A percentile compares a stretch with the other conserved stretches of the same genome.
Conservation (phyloP, 768 basidiomycete species). For the Pleurotus eryngii region DNA sequence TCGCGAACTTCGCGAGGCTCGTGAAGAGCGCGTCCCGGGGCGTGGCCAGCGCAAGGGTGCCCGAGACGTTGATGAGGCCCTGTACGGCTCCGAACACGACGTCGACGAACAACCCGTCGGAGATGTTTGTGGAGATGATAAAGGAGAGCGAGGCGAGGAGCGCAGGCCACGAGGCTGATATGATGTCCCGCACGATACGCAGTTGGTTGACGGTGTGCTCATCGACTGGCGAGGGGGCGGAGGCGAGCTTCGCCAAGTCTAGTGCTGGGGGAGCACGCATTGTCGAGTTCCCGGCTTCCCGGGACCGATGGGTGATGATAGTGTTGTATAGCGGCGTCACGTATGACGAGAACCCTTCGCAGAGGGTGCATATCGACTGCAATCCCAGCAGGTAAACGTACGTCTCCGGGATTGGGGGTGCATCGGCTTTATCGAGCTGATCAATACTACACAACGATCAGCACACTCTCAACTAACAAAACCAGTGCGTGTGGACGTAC, state of each 20-base stretch:
- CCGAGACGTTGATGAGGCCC: slow-evolving; percentile 82
- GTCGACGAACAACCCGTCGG: slow-evolving; percentile 88
- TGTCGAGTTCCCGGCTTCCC: slow-evolving; percentile 57
- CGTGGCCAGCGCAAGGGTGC: slow-evolving; percentile 81
- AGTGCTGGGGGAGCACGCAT: slow-evolving; percentile 73
- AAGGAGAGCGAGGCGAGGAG: slow-evolving; percentile 88
- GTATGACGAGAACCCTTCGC: slow-evolving; percentile 79
- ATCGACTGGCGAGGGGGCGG: slow-evolving; percentile 45
- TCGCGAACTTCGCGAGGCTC: slow-evolving; percentile 84
- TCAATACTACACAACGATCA: slow-evolving; percentile 67
- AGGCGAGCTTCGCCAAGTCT: slow-evolving; percentile 57
- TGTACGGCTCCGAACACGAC: slow-evolving; percentile 73
- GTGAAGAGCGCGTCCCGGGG: slow-evolving; percentile 93
- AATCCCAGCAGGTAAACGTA: slow-evolving; percentile 92
- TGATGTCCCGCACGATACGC: slow-evolving; percentile 66
- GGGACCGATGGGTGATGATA: slow-evolving; percentile 63
- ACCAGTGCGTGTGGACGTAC: slow-evolving; percentile 37
- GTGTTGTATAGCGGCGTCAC: slow-evolving; percentile 73
- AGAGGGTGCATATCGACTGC: slow-evolving; percentile 82
- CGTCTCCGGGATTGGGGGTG: slow-evolving; percentile 88
- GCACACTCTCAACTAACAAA: background rate
- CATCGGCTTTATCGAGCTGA: slow-evolving; percentile 95
- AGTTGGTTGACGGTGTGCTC: slow-evolving; percentile 53
- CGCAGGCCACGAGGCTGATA: slow-evolving; percentile 89
- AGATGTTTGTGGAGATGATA: slow-evolving; percentile 85